Base-by-base conservation (phyloP, 1,284 basidiomycete genomes). In the Anthracocystis setariae region DNA sequence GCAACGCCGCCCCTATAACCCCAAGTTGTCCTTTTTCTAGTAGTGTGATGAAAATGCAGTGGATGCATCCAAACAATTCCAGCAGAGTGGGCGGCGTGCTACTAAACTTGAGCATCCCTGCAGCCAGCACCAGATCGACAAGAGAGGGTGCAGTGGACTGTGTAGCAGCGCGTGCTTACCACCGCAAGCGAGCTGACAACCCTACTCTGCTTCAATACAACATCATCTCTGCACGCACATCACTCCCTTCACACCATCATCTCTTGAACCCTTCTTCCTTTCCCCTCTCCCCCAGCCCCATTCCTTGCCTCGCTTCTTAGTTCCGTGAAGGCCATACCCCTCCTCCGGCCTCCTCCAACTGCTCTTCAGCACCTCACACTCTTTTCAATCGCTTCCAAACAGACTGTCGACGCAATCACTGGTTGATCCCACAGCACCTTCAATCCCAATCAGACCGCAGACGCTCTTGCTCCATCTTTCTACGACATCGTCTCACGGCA, bases 291-390 rank as follows among this genome's bases (percentile, higher is more conserved):
- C 21, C 44, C n/a, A 42, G 18, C 27, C 20, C 20, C 24, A 33
- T n/a, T n/a, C 24, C 23, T 8, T 20, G 8, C 8, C 12, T 18
- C 23, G 35, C 33, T 21, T 15, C 47, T 37, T 20, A 24, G 21
- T 47, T 17, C 39, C 55, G 21, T 8, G 10, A 24, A 44, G 37
- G 35, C 37, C 15, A 12, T 29, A 10, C 18, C 23, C 46, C 24
- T 18, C 7, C 10, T 21, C n/a, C 21, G 18, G n/a, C 3, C 35
- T 38, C 44, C 38, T 29, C 37, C 24, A 20, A 59, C 61, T 57
- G 67, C 67, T 70, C 67, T 70, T 65, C 67, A 70, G 61, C 67
- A 65, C 9, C 40, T n/a, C 42, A 64, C 67, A 38, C 46, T 70
- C 61, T 17, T 62, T 69, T 9, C 35, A 17, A 33, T n/a, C n/a